Evolutionary conservation across 2,329 filamentous ascomycete genomes (phyloP), one percentile per base, ranked within the genome.

Genomic region (Cytospora paraplurivora): DNA sequence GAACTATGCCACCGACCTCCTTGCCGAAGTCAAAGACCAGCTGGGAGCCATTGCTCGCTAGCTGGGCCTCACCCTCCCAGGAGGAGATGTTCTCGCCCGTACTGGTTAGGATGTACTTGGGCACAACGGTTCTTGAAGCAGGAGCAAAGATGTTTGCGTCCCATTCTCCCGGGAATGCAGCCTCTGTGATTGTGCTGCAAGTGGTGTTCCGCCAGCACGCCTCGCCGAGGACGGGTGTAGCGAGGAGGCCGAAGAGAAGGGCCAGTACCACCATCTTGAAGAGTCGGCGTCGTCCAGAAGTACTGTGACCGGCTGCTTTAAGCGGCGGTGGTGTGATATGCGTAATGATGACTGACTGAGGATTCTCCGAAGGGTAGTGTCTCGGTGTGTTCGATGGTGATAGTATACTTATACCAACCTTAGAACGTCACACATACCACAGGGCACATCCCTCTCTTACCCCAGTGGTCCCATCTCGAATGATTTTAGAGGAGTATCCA

Each of bases 1-100:
- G 79, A 6, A 82, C 73, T 62, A 86, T 79, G 6, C 85, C 85
- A 44, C 84, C 84, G 6, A 87, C 82, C 69, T 86, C 82, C 32
- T 79, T 75, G 4, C 83, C 84, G 69, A 87, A 87, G 71, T 87
- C 85, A 62, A 85, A 84, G 1, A 86, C 79, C 1, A 84, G 71
- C n/a, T 77, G 75, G 3, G 81, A 83, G 12, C 80, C 82, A 68
- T 85, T 84, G 12, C 77, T 76, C 11, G 27, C 56, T 2, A 74
- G 66, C 1, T 56, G 50, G 3, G 67, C 62, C 0, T 61, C 47
- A 33, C 65, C 68, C 7, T 72, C 62, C 70, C 76, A 75, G 49
- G 66, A 35, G 6, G 71, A 71, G 69, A 75, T 74, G 60, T 63
- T 64, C 44, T 66, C 71, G 54, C 69, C 75, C 61, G 69, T 76